These are phyloP conservation scores for Gossypium laxum DNA, from an alignment of 441 rosid species.

Conservation along the genomic window DNA sequence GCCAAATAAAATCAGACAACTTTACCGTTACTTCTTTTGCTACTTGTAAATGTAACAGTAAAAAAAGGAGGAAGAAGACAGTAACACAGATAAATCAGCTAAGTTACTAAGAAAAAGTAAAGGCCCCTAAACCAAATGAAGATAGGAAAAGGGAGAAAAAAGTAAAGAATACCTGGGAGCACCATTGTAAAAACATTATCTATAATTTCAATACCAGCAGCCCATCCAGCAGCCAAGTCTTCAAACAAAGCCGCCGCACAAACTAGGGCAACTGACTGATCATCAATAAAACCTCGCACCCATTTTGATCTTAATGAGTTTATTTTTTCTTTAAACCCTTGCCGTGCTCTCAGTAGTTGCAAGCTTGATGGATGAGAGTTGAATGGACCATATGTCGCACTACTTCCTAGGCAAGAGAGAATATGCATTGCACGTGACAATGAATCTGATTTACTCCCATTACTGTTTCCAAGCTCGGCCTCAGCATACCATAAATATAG, in stretches of 20 bases:
- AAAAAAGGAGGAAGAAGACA: neutral
- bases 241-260: constrained; percentile 80
- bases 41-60: neutral
- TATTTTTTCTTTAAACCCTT: constrained; percentile 66
- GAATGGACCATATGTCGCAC: constrained; percentile 49
- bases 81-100: neutral
- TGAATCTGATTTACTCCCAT: constrained; percentile 32
- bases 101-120: neutral
- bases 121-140: neutral
- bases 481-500: constrained; percentile 85
- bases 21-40: neutral
- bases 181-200: constrained; percentile 59
- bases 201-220: constrained; percentile 52
- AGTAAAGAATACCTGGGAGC: constrained; percentile 66
- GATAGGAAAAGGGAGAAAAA: neutral
- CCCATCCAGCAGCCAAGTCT: constrained; percentile 63
- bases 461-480: constrained; percentile 46
- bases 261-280: constrained; percentile 61
- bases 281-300: constrained; percentile 55
- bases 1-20: neutral
- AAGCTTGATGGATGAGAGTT: constrained; percentile 54
- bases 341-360: constrained; percentile 84
- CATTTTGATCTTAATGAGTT: constrained; percentile 53
- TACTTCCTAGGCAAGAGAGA: constrained; percentile 71
- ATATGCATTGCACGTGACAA: constrained; percentile 58